A percentile compares a stretch with the other conserved stretches of the same genome.
Conservation (phyloP, 352 stramenopile species). For the Globisporangium orthogonon region DNA sequence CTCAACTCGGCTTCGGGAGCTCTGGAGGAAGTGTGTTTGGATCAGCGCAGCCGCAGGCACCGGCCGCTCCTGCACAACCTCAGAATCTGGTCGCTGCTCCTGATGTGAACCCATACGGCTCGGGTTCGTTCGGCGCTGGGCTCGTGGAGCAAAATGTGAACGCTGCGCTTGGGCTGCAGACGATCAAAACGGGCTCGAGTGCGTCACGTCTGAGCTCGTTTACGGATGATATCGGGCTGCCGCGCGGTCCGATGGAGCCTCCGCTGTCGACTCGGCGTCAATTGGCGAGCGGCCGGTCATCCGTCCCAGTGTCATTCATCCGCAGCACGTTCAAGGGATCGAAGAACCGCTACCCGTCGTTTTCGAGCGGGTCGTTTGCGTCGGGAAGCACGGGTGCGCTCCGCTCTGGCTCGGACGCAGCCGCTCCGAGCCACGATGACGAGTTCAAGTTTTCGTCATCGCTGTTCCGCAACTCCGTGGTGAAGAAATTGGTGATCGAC, state of each 20-base stretch:
- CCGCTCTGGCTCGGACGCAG: constrained; percentile 14
- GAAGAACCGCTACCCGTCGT: constrained; percentile 53
- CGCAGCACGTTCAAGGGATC: constrained; percentile 70
- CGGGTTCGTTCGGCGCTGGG: constrained; percentile 47
- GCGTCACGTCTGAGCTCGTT: constrained; percentile 48
- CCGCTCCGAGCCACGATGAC: constrained; percentile 26
- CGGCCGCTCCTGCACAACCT: constrained; percentile 43
- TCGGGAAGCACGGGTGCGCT: constrained; percentile 11
- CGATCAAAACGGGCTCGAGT: constrained; percentile 45
- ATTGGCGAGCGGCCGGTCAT: constrained; percentile 35
- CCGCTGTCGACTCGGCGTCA: constrained; percentile 51
- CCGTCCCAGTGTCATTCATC: constrained; percentile 69
- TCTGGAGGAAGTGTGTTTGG: constrained; percentile 12
- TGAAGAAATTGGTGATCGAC: constrained; percentile 59
- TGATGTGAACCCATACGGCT: constrained; percentile 56
- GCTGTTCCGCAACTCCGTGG: constrained; percentile 43
- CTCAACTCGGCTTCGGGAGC: constrained; percentile 16
- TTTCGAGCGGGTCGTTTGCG: constrained; percentile 19
- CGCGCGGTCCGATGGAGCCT: constrained; percentile 47
- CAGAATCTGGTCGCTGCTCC: constrained; percentile 37
- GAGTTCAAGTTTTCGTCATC: constrained; percentile 65
- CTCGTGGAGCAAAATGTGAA: constrained; percentile 64
- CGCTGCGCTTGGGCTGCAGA: constrained; percentile 43
- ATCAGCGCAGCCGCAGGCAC: constrained; percentile 30
- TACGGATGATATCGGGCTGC: constrained; percentile 64